Percentiles rank a stretch among this genome's conserved stretches.
Evolutionary conservation across 2,329 filamentous ascomycete genomes (phyloP).

Genomic region (Nemania sp.): DNA sequence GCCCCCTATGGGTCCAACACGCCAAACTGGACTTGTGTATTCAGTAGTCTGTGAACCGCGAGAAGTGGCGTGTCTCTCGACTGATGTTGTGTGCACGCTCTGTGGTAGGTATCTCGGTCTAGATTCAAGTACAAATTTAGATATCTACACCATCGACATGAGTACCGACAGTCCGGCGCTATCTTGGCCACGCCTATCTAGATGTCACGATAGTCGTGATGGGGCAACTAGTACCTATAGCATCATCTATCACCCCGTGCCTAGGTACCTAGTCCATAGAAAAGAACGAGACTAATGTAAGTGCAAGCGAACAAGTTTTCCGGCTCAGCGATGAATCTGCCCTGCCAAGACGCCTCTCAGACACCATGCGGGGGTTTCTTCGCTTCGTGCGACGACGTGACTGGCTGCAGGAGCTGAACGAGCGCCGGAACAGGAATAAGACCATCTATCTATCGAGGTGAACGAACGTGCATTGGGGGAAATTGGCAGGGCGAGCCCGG

Average conservation of each 20-base stretch:
- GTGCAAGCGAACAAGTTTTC: neutral
- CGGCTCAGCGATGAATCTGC: slow-evolving; percentile 27
- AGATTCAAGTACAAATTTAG: neutral
- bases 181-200: neutral
- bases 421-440: slow-evolving; percentile 29
- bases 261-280: too few relatives aligned
- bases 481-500: slow-evolving; percentile 1
- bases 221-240: neutral
- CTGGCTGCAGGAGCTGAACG: slow-evolving; percentile 23
- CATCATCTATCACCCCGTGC: neutral
- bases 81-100: neutral
- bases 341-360: slow-evolving; percentile 33
- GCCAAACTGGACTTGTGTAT: neutral
- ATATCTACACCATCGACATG: neutral
- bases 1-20: neutral
- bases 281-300: neutral
- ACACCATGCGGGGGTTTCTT: slow-evolving; percentile 9
- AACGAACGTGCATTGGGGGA: slow-evolving; percentile 5
- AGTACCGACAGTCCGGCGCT: neutral
- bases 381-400: slow-evolving; percentile 32
- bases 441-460: neutral
- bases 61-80: neutral
- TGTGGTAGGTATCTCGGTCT: neutral
- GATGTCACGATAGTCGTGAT: neutral
- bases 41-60: neutral